Base-by-base conservation (phyloP, 768 basidiomycete genomes). In the Jaapia argillacea region DNA sequence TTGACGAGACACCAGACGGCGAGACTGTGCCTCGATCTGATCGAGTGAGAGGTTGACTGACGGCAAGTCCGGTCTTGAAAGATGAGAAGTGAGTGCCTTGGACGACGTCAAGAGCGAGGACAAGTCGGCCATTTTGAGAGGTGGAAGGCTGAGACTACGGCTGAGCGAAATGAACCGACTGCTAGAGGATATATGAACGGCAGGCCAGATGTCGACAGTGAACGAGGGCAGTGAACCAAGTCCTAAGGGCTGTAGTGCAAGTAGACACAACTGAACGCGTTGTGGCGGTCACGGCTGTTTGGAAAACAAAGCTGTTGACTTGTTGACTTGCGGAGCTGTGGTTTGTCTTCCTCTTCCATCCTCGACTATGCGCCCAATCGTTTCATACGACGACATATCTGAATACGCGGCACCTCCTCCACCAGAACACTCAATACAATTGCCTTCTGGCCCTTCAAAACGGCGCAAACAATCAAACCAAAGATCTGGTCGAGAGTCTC, bases 11-110 rank as follows among this genome's bases (percentile, higher is more conserved):
- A 85, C 81, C 21, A 97, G 79, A 33, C 84, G 73, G 16, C 91
- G 75, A 2, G 89, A 92, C 64, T 94, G 90, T 0, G 85, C 81
- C 60, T 98, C 94, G 49, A 99, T 86, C 66, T 97, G 90, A 61
- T 94, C 92, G 24, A 98, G 74, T 1, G 90, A 88, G 44, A 94
- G 80, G 44, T 85, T 78, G 35, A 99, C 81, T 2, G 85, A 75
- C 7, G 94, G 94, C 1, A 98, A 68, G 53, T 96, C 90, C 3
- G 81, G 81, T 36, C 76, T 71, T 3, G 79, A 74, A 23, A 91
- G 65, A 58, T 91, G 86, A 0, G 82, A 78, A 6, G 81, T 89
- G 26, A 92, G 74, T 22, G 75, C 75, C 55, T 74, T 78, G 6
- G 84, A 84, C 22, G 79, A 75, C 38, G 75, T 75, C 52, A 87